Percentiles rank a stretch among this genome's conserved stretches.
Conservation (phyloP, 257 asterid genomes). For the Buddleja alternifolia region DNA sequence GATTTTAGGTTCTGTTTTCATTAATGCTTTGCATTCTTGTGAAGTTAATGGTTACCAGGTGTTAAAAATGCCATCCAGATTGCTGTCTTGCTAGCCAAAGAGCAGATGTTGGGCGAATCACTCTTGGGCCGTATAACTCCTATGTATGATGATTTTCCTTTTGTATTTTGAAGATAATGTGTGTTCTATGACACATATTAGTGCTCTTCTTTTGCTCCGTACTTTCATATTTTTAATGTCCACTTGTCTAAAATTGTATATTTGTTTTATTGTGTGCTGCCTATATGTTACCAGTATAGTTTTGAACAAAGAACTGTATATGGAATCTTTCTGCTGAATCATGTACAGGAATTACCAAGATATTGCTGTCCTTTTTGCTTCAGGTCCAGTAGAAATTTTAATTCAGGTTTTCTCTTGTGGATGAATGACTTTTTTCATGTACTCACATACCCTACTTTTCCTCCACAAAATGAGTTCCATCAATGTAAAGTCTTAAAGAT, state of each 20-base stretch:
- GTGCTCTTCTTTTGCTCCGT: background rate
- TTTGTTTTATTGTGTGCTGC: background rate
- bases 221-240: background rate
- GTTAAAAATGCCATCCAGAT: constrained; percentile 87
- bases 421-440: constrained; percentile 1
- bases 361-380: background rate
- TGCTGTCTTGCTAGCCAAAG: constrained; percentile 86
- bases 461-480: no score
- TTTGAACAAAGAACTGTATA: background rate
- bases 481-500: no score
- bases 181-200: background rate
- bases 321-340: background rate
- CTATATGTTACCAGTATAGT: background rate
- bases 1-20: constrained; percentile 37
- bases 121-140: constrained; percentile 92
- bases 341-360: background rate
- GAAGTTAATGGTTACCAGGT: constrained; percentile 85
- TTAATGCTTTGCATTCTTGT: constrained; percentile 51
- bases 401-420: constrained; percentile 14
- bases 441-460: no score
- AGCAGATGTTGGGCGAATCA: constrained; percentile 75
- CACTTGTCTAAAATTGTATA: background rate
- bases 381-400: background rate
- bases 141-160: constrained; percentile 60
- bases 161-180: constrained; percentile 18